Conservation (phyloP, 345 rosid species). For the Laguncularia racemosa region DNA sequence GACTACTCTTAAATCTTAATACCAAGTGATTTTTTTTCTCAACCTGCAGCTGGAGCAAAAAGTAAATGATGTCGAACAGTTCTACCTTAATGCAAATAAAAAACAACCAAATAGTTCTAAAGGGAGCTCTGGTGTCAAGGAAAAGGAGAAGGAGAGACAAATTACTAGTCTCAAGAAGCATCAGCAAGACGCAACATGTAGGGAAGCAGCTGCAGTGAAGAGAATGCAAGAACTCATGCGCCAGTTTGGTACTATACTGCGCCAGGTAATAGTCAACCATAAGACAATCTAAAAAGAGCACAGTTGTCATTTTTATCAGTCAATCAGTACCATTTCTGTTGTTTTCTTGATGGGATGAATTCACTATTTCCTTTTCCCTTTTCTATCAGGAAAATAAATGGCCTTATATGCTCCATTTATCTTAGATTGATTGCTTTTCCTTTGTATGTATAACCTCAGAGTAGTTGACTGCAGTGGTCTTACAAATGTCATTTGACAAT, state of each 20-base stretch:
- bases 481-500: no score
- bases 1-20: neutral
- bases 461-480: no score
- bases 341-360: no score
- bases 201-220: constrained; percentile 79
- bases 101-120: constrained; percentile 30
- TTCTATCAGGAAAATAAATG: no score
- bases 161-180: constrained; percentile 52
- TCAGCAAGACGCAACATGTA: constrained; percentile 56
- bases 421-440: no score
- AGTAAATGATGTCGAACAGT: constrained; percentile 61
- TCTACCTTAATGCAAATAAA: constrained; percentile 32
- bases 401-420: no score
- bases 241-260: constrained; percentile 64
- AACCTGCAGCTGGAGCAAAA: constrained; percentile 56
- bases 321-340: no score
- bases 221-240: constrained; percentile 93
- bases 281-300: no score
- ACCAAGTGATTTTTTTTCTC: constrained; percentile 3
- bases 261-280: constrained; percentile 27
- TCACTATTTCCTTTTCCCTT: no score
- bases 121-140: constrained; percentile 45
- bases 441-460: no score
- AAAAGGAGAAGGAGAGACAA: constrained; percentile 46
- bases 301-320: no score